phyloP scores from a whole-genome alignment of 169 alveolate genomes.

The Cryptosporidium baileyi region DNA sequence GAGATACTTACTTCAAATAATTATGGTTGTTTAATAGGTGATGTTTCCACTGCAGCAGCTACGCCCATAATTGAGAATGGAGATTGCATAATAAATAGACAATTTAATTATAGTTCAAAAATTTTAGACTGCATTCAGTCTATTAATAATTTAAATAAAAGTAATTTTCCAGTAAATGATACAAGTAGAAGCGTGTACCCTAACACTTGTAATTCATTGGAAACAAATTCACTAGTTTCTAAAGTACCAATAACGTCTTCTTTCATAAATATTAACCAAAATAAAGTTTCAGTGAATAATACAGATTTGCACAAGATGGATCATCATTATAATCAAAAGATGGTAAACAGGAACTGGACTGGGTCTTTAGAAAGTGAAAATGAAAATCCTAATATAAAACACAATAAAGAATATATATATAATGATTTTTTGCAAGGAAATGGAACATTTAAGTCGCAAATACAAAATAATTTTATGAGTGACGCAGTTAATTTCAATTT shows the following conservation, averaged over 20 bases:
- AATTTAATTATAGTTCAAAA: conserved; percentile 20
- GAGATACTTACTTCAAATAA: conserved; percentile 24
- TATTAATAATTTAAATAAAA: background rate
- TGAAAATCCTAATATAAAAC: conserved; percentile 34
- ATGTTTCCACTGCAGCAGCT: conserved; percentile 67
- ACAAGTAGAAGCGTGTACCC: background rate
- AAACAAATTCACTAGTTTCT: background rate
- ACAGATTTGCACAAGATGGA: conserved; percentile 1
- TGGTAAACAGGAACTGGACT: background rate
- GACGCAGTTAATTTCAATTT: conserved; percentile 27
- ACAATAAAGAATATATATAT: background rate
- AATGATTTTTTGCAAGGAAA: conserved; percentile 34
- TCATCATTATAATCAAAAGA: background rate
- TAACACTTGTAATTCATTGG: background rate
- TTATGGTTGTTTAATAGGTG: conserved; percentile 34
- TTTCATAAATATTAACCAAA: background rate
- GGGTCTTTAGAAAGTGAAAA: conserved; percentile 14
- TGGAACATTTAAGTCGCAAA: conserved; percentile 3
- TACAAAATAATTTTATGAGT: conserved; percentile 24
- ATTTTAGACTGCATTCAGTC: conserved; percentile 50
- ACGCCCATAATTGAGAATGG: conserved; percentile 45
- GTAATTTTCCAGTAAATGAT: conserved; percentile 2
- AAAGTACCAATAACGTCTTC: conserved; percentile 14
- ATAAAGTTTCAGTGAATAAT: background rate
- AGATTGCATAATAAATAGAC: conserved; percentile 10